phyloP scores from a whole-genome alignment of 1,284 basidiomycete genomes.

The Boletus smithii region DNA sequence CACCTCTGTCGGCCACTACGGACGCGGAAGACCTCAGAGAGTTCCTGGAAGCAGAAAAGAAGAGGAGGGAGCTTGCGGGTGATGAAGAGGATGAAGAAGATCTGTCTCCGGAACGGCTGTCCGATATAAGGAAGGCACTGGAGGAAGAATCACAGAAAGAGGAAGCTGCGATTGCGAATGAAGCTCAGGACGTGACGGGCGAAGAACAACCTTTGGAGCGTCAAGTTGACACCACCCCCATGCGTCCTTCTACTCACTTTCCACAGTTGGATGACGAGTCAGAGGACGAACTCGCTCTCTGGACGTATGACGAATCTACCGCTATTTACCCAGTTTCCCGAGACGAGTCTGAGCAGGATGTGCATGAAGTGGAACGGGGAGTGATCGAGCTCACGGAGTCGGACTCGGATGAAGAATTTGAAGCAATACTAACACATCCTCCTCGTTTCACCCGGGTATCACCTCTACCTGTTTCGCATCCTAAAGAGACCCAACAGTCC shows the following conservation, averaged over 20 bases:
- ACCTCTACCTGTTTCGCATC: constrained; percentile 1
- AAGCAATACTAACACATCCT: constrained; percentile 25
- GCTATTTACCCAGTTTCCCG: constrained; percentile 26
- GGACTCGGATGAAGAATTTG: constrained; percentile 32
- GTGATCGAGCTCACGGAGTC: constrained; percentile 39
- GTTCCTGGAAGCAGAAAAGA: constrained; percentile 61
- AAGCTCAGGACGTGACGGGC: constrained; percentile 4
- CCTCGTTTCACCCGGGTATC: constrained; percentile 17
- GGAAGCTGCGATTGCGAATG: constrained; percentile 19
- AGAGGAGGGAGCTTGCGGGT: constrained; percentile 46
- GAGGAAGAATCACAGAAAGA: constrained; percentile 16
- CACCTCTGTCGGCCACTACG: constrained; percentile 45
- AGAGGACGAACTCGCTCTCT: constrained; percentile 46
- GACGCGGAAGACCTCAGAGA: constrained; percentile 59
- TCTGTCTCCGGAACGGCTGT: constrained; percentile 18
- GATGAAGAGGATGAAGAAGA: constrained; percentile 37
- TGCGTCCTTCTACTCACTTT: constrained; percentile 7
- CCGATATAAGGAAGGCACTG: constrained; percentile 18
- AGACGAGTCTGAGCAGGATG: constrained; percentile 16
- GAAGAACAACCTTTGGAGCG: constrained; percentile 31
- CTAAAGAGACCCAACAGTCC: constrained; percentile 13
- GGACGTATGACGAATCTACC: constrained; percentile 40
- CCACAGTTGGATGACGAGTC: constrained; percentile 32
- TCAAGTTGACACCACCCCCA: constrained; percentile 20
- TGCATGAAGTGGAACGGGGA: constrained; percentile 20